A percentile compares a stretch with the other conserved stretches of the same genome.
Evolutionary conservation across 2,329 filamentous ascomycete genomes (phyloP).

Genomic region (Pseudopyricularia cyperi): DNA sequence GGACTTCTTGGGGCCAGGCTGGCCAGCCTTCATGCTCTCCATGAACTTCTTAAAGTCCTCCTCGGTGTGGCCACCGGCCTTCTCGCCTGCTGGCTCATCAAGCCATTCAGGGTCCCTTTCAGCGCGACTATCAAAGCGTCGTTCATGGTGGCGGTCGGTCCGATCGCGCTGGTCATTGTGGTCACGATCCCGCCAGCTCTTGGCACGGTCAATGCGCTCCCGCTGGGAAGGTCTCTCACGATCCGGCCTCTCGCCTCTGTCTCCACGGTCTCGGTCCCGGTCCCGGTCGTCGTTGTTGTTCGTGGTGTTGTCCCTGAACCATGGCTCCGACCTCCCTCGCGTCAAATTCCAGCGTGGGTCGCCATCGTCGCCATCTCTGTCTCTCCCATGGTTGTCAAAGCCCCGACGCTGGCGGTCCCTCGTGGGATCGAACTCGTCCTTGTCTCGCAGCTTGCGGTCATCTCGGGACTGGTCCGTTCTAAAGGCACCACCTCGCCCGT

Average conservation of each 20-base stretch:
- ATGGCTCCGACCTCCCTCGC: slow-evolving; percentile 58
- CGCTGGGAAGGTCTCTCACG: slow-evolving; percentile 23
- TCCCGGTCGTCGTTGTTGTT: slow-evolving; percentile 1
- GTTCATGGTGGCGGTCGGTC: slow-evolving; percentile 40
- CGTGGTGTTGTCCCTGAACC: slow-evolving; percentile 32
- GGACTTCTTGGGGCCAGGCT: slow-evolving; percentile 19
- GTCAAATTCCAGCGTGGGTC: slow-evolving; percentile 50
- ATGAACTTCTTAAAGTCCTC: slow-evolving; percentile 95
- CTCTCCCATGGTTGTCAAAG: slow-evolving; percentile 19
- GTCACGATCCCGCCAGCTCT: slow-evolving; percentile 47
- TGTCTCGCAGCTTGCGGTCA: slow-evolving; percentile 31
- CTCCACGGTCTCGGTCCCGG: neutral
- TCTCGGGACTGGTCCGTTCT: slow-evolving; percentile 25
- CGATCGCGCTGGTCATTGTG: slow-evolving; percentile 27
- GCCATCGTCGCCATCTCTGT: slow-evolving; percentile 36
- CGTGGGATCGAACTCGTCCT: slow-evolving; percentile 22
- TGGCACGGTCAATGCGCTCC: slow-evolving; percentile 43
- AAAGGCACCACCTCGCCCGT: slow-evolving; percentile 33
- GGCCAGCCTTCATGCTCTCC: slow-evolving; percentile 70
- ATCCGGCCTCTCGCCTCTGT: slow-evolving; percentile 22
- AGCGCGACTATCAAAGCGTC: slow-evolving; percentile 38
- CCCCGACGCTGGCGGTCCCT: slow-evolving; percentile 19
- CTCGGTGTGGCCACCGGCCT: slow-evolving; percentile 60
- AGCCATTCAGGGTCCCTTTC: slow-evolving; percentile 90
- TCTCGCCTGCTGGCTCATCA: slow-evolving; percentile 59